A percentile compares a stretch with the other conserved stretches of the same genome.
Conservation (phyloP, 169 alveolate species). For the Eimeria acervulina region DNA sequence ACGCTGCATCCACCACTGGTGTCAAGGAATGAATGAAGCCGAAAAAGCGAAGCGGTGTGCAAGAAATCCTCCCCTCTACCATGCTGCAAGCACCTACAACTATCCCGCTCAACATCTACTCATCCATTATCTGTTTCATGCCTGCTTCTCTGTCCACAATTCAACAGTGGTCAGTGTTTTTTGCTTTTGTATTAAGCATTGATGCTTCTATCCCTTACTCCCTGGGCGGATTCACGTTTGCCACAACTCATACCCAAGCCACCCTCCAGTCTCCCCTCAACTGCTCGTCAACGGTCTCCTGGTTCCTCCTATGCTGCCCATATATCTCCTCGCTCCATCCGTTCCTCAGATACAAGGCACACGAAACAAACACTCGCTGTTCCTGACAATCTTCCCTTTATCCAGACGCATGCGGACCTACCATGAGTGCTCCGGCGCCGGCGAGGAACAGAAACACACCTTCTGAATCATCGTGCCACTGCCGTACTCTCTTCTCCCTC, state of each 20-base stretch:
- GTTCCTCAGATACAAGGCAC: no score
- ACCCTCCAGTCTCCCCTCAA: background rate
- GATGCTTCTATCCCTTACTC: background rate
- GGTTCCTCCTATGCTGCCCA: background rate
- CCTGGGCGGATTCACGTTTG: background rate
- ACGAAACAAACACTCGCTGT: no score
- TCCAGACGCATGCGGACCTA: no score
- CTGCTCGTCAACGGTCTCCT: background rate
- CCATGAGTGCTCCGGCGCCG: no score
- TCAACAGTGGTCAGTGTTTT: no score
- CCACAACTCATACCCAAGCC: background rate
- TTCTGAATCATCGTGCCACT: no score
- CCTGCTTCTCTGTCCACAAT: no score
- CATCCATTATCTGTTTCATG: background rate
- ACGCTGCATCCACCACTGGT: background rate
- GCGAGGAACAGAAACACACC: no score
- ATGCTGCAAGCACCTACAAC: background rate
- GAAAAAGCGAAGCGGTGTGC: background rate
- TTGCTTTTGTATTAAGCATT: no score
- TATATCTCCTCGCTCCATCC: no score
- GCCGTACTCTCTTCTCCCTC: no score
- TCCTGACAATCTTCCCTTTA: no score
- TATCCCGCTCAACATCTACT: background rate
- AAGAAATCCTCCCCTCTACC: background rate
- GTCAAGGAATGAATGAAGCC: background rate